These are phyloP conservation scores for Neonectria magnoliae DNA, from an alignment of 2,329 filamentous ascomycete species.

Conservation along the genomic window DNA sequence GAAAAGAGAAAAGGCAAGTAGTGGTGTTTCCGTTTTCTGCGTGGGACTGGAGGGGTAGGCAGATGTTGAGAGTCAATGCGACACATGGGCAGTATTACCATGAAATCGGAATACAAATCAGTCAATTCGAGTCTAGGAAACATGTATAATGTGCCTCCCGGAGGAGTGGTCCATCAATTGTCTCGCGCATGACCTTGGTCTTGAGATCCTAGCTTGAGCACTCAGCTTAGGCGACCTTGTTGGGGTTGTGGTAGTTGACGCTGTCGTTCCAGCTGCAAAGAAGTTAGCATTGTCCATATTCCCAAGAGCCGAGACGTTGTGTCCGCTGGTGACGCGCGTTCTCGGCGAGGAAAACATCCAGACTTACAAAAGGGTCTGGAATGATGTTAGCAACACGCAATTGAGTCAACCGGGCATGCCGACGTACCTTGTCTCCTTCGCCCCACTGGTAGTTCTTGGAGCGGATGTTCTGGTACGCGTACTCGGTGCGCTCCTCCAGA, in stretches of 20 bases:
- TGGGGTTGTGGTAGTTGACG: slow-evolving; percentile 98
- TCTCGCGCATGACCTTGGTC: slow-evolving; percentile 30
- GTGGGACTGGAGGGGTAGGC: no score
- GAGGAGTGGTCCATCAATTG: slow-evolving; percentile 44
- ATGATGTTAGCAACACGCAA: slow-evolving; percentile 39
- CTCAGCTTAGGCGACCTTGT: slow-evolving; percentile 70
- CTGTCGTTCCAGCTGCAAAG: slow-evolving; percentile 83
- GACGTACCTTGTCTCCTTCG: slow-evolving; percentile 87
- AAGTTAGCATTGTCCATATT: slow-evolving; percentile 31
- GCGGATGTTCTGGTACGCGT: slow-evolving; percentile 97
- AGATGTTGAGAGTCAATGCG: no score
- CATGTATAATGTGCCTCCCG: slow-evolving; percentile 45
- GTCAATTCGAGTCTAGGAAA: slow-evolving; percentile 49
- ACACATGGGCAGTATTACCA: no score
- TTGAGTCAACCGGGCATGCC: neutral
- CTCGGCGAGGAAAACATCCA: slow-evolving; percentile 5
- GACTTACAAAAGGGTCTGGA: slow-evolving; percentile 64
- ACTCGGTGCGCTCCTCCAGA: slow-evolving; percentile 90
- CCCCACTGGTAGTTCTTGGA: slow-evolving; percentile 96
- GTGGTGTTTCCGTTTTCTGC: no score
- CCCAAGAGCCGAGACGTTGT: neutral
- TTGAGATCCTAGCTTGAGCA: slow-evolving; percentile 22
- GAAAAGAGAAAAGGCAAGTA: no score
- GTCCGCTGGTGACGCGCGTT: neutral
- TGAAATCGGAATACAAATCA: slow-evolving; percentile 20